Base-by-base conservation (phyloP, 345 rosid genomes). In the Jatropha curcas region DNA sequence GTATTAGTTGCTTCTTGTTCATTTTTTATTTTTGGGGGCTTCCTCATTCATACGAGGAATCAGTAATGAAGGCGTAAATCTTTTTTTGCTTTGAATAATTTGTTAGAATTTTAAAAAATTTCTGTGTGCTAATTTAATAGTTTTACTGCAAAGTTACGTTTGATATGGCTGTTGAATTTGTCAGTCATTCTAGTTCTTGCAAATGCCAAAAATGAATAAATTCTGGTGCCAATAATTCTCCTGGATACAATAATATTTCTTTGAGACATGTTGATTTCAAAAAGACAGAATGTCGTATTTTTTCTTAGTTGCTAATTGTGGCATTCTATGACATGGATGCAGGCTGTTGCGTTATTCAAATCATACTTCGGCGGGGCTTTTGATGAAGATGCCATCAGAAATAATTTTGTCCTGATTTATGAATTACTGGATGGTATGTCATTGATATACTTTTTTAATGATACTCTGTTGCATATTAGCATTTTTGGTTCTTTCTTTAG, bases 351-450 rank as follows among this genome's bases (percentile, higher is more conserved):
- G 28, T 83, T 96, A 81, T 96, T 96, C 84, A 96, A 93, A 79
- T 93, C 99, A 13, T 96, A 93, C 82, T 96, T 96, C 67, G 98
- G 99, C 63, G 98, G 99, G 77, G 88, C 98, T 77, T 96, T 96
- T 82, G 99, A 96, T 77, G 99, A 96, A 86, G 98, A 96, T 69
- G 96, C 99, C 34, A 93, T 96, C 60, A 86, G 96, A 46, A 93
- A 96, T 78, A 96, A 91, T 82, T 96, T 96, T 76, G 99, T 96
- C 75, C 83, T 96, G 69, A 96, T 96, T 77, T 96, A 96, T 78
- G 99, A 96, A 83, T 82, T 96, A 68, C 86, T 96, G 78, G 99
- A 96, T 72, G 99, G 98, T 93, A 87, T 51, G 86, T 65, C 35
- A 57, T 60, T 62, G 45, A 9, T 7, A 25, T 25, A 24, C 24